Evolutionary conservation across 108 stramenopile species (phyloP).

Genomic region (Tribonema minus): DNA sequence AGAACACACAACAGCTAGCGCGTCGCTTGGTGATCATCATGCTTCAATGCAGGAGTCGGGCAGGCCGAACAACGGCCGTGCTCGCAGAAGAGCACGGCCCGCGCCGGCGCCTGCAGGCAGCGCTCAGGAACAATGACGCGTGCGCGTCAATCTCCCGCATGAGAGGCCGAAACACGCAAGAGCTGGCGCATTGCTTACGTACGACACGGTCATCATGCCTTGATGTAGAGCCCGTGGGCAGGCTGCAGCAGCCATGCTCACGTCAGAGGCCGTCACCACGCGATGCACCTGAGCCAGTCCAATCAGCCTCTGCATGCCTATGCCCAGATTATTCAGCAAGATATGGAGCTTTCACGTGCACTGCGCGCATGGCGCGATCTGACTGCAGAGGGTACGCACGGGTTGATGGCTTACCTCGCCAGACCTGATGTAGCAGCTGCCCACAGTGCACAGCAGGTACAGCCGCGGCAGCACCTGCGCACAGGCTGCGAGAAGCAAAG

Average conservation of each 20-base stretch:
- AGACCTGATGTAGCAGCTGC: slow-evolving; percentile 80
- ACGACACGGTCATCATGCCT: too few species aligned
- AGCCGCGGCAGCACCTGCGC: slow-evolving; percentile 89
- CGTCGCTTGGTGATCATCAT: neutral
- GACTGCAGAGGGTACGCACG: neutral
- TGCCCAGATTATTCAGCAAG: neutral
- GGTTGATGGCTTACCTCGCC: slow-evolving; percentile 50
- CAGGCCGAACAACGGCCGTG: neutral
- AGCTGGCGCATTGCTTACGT: too few species aligned
- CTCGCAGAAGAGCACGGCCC: neutral
- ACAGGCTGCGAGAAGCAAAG: slow-evolving; percentile 60
- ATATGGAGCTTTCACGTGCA: neutral
- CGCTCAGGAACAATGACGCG: too few species aligned
- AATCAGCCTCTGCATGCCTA: too few species aligned
- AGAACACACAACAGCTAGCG: neutral
- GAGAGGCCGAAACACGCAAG: too few species aligned
- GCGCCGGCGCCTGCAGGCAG: neutral
- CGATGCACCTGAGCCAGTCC: too few species aligned
- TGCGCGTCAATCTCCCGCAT: too few species aligned
- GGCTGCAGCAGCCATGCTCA: too few species aligned
- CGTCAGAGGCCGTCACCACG: too few species aligned
- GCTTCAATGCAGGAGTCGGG: neutral
- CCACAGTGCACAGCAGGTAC: slow-evolving; percentile 94
- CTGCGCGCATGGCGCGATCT: neutral
- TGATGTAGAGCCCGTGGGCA: too few species aligned